Base-by-base conservation (phyloP, 2,329 filamentous ascomycete species). In the Bipolaris zeicola region DNA sequence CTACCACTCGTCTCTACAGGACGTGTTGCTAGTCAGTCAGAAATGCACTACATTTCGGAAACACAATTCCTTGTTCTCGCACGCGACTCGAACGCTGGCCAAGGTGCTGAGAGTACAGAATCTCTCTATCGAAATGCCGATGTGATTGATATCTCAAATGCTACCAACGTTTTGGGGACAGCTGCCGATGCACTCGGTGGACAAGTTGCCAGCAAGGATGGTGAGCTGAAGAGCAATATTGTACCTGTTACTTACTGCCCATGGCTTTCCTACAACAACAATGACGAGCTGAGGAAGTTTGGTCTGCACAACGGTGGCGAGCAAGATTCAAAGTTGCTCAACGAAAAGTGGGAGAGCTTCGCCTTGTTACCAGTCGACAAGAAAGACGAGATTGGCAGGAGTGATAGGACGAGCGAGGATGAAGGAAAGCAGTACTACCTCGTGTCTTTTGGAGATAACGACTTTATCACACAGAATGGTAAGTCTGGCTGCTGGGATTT, bases 331-430 rank as follows among this genome's bases (percentile, higher is more conserved):
- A 76, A 73, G 0, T 74, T 91, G 34, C 69, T 92, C 70, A 91
- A 91, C 65, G 89, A 92, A 79, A 92, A 92, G 70, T 92, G 89
- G 89, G 89, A 92, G 78, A 85, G 83, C 18, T 75, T 92, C 45
- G 84, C 85, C 2, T 70, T 91, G 22, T 80, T 86, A 2, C 87
- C 87, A 2, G 71, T 75, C 1, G 79, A 86, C 64, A 79, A 79
- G 1, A 61, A 77, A 43, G 71, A 72, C 50, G 72, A 75, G 67
- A 54, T 55, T 34, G 52, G 56, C 5, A 51, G 47, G 22, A 47
- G 37, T 8, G 31, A 26, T 13, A 70, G 65, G 1, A 71, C 76
- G 37, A 70, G 73, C 20, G 79, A 84, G 53, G 44, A 50, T 10
- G 54, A 54, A 5, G 82, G 84, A 24, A 85, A 89, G 70, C 86